Conservation (phyloP, 2,329 filamentous ascomycete genomes). For the Blastomyces percursus region DNA sequence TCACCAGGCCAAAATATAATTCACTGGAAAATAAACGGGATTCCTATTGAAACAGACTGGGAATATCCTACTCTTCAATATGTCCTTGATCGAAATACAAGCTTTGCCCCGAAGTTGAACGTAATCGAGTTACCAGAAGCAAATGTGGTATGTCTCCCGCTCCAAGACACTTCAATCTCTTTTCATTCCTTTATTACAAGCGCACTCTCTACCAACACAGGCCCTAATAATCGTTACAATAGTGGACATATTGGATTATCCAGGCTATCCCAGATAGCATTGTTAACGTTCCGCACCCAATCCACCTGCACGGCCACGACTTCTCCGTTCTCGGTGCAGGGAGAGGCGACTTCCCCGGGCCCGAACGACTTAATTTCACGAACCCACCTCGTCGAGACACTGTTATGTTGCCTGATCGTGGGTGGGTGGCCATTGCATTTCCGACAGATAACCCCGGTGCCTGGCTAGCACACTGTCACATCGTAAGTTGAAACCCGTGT, state of each 20-base stretch:
- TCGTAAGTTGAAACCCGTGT: constrained; percentile 15
- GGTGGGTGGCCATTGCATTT: constrained; percentile 34
- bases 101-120: constrained; percentile 30
- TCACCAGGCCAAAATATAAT: constrained; percentile 14
- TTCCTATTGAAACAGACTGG: constrained; percentile 35
- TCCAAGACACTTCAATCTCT: not conserved
- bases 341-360: constrained; percentile 14
- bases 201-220: not conserved
- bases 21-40: constrained; percentile 27
- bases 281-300: constrained; percentile 26
- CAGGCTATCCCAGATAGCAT: constrained; percentile 28
- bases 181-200: not conserved
- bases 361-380: constrained; percentile 8
- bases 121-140: constrained; percentile 30
- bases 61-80: constrained; percentile 36
- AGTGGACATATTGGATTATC: constrained; percentile 41
- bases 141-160: constrained; percentile 12
- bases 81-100: constrained; percentile 31
- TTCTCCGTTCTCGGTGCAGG: constrained; percentile 19
- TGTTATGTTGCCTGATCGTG: constrained; percentile 27
- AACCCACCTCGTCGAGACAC: constrained; percentile 34
- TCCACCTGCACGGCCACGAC: constrained; percentile 27
- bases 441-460: constrained; percentile 34
- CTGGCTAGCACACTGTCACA: constrained; percentile 36
- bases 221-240: constrained; percentile 9